These are phyloP conservation scores for Brachypodium distachyon DNA, from an alignment of 202 grass and related monocot species.

Conservation along the genomic window DNA sequence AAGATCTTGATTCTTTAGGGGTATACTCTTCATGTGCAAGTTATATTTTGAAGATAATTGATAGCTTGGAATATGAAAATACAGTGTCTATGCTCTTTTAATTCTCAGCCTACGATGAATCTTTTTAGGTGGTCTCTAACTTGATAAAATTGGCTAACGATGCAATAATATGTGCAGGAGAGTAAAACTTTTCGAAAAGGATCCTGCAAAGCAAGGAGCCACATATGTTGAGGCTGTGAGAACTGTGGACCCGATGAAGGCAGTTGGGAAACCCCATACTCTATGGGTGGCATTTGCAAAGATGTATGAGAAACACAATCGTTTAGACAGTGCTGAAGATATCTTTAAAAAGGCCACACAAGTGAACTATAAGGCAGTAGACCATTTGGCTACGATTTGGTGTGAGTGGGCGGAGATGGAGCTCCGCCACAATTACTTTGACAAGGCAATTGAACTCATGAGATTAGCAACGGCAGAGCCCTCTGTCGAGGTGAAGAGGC, in stretches of 20 bases:
- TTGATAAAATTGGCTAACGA: slow-evolving; percentile 25
- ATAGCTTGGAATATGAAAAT: background rate
- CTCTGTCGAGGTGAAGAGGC: slow-evolving; percentile 93
- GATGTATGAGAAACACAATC: slow-evolving; percentile 88
- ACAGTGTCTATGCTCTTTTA: background rate
- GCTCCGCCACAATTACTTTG: slow-evolving; percentile 66
- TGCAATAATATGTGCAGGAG: slow-evolving; percentile 50
- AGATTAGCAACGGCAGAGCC: slow-evolving; percentile 81
- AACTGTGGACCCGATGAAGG: slow-evolving; percentile 93
- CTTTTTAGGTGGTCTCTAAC: background rate
- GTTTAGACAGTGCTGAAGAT: slow-evolving; percentile 68
- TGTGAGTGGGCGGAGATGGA: slow-evolving; percentile 99
- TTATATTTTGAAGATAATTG: background rate
- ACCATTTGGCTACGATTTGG: slow-evolving; percentile 86
- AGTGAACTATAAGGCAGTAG: slow-evolving; percentile 74
- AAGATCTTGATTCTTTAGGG: background rate
- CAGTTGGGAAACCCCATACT: slow-evolving; percentile 90
- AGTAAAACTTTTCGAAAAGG: slow-evolving; percentile 89
- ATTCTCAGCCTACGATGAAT: background rate
- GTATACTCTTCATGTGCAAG: no score
- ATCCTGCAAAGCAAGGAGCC: slow-evolving; percentile 63
- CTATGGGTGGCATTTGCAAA: slow-evolving; percentile 88
- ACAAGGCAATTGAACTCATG: slow-evolving; percentile 89
- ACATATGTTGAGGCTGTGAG: slow-evolving; percentile 92
- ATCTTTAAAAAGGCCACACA: slow-evolving; percentile 77